Evolutionary conservation across 176 grass and related monocot genomes (phyloP).

Genomic region (Musa beccarii): DNA sequence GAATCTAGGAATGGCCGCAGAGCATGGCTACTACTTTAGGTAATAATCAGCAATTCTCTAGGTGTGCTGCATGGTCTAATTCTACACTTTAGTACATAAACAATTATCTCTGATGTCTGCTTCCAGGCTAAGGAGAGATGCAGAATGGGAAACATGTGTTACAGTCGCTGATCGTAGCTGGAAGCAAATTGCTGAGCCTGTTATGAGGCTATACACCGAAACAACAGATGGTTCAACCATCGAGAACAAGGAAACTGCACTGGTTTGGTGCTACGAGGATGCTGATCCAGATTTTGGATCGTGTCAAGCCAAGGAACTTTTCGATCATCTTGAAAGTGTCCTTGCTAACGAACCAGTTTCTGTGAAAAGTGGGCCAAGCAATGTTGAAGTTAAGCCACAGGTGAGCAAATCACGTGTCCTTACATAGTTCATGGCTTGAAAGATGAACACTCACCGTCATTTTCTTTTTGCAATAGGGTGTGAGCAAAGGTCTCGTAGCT

Average conservation of each 20-base stretch:
- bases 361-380: constrained; percentile 60
- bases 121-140: constrained; percentile 50
- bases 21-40: constrained; percentile 83
- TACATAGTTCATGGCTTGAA: not conserved
- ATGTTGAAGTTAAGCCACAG: constrained; percentile 95
- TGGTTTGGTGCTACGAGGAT: constrained; percentile 80
- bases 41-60: constrained; percentile 16
- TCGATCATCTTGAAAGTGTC: constrained; percentile 78
- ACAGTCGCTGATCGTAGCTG: constrained; percentile 50
- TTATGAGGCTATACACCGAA: constrained; percentile 82
- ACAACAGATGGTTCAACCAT: constrained; percentile 85
- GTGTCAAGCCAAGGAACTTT: constrained; percentile 91
- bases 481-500: constrained; percentile 70
- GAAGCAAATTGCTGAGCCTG: constrained; percentile 90
- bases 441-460: not conserved
- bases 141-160: constrained; percentile 60
- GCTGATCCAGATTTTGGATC: constrained; percentile 86
- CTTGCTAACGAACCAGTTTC: constrained; percentile 76
- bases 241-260: constrained; percentile 74
- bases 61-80: not conserved
- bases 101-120: not conserved
- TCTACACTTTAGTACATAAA: not conserved
- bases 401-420: constrained; percentile 22
- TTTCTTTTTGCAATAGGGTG: constrained; percentile 33
- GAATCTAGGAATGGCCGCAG: constrained; percentile 63